Evolutionary conservation across 441 rosid species (phyloP).

Genomic region (Rhodomyrtus psidioides): DNA sequence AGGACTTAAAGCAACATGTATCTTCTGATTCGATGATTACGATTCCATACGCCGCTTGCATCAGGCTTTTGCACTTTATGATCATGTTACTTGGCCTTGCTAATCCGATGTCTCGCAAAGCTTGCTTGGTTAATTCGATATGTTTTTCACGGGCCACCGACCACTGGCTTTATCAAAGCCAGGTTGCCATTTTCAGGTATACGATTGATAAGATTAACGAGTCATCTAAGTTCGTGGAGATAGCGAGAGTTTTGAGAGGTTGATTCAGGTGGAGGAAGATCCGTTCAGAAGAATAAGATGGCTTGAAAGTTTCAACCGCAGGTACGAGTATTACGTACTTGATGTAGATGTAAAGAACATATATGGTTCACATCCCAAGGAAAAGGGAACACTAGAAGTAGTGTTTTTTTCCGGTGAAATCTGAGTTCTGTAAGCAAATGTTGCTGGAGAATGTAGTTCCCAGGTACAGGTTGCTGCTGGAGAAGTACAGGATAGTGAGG

Average conservation of each 20-base stretch:
- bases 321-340: background rate
- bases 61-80: constrained; percentile 32
- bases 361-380: constrained; percentile 5
- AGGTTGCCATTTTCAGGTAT: constrained; percentile 22
- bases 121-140: constrained; percentile 38
- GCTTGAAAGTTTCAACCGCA: constrained; percentile 24
- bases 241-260: constrained; percentile 16
- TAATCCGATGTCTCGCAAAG: constrained; percentile 38
- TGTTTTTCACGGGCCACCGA: constrained; percentile 9
- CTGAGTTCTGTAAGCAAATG: constrained; percentile 32
- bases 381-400: constrained; percentile 21
- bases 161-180: constrained; percentile 26
- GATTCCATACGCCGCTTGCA: constrained; percentile 13
- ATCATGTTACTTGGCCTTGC: constrained; percentile 29
- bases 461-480: constrained; percentile 23
- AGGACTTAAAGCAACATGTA: constrained; percentile 5
- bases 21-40: constrained; percentile 14
- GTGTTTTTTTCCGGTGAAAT: constrained; percentile 21
- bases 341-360: constrained; percentile 7
- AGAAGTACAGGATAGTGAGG: constrained; percentile 34
- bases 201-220: constrained; percentile 23
- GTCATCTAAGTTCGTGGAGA: constrained; percentile 22
- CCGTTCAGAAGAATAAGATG: constrained; percentile 29
- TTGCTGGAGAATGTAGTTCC: constrained; percentile 23
- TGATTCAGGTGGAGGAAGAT: constrained; percentile 18